These are phyloP conservation scores for Phytophthora ramorum DNA, from an alignment of 352 stramenopile genomes.

Conservation along the genomic window DNA sequence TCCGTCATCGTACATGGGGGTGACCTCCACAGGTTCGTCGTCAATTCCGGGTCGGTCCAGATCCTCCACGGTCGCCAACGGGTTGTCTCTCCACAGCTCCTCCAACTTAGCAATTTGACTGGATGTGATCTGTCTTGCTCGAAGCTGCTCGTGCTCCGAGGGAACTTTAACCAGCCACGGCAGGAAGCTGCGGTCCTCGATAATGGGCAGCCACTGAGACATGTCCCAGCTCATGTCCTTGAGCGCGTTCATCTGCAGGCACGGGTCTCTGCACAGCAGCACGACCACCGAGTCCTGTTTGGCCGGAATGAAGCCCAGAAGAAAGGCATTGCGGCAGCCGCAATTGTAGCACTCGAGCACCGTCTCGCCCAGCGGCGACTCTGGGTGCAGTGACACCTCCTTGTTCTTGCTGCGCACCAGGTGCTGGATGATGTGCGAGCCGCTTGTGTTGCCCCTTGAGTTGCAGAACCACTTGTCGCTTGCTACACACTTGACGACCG, in stretches of 20 bases:
- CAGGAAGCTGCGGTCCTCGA: conserved; percentile 97
- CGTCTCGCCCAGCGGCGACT: conserved; percentile 97
- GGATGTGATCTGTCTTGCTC: conserved; percentile 94
- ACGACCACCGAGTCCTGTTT: conserved; percentile 97
- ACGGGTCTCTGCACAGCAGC: conserved; percentile 96
- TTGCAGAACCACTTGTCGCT: conserved; percentile 99
- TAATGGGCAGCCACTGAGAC: conserved; percentile 97
- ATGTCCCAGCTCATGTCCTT: conserved; percentile 99
- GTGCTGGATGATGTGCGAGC: conserved; percentile 98
- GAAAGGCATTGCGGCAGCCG: conserved; percentile 97
- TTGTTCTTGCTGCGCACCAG: conserved; percentile 95
- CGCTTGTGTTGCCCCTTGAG: conserved; percentile 92
- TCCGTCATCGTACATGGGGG: conserved; percentile 97
- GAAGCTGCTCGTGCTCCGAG: conserved; percentile 91
- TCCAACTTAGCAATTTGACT: conserved; percentile 90
- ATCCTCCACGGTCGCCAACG: conserved; percentile 96
- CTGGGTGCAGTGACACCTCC: conserved; percentile 92
- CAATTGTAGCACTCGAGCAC: conserved; percentile 99
- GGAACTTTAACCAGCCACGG: conserved; percentile 97
- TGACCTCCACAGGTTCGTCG: conserved; percentile 86
- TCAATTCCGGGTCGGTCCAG: conserved; percentile 94
- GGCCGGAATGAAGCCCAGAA: conserved; percentile 98
- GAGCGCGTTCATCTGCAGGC: conserved; percentile 96
- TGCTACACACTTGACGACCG: conserved; percentile 96
- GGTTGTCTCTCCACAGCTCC: conserved; percentile 97